Percentiles rank a stretch among this genome's conserved stretches.
Conservation (phyloP, 306 rosid species). For the Corylus avellana region DNA sequence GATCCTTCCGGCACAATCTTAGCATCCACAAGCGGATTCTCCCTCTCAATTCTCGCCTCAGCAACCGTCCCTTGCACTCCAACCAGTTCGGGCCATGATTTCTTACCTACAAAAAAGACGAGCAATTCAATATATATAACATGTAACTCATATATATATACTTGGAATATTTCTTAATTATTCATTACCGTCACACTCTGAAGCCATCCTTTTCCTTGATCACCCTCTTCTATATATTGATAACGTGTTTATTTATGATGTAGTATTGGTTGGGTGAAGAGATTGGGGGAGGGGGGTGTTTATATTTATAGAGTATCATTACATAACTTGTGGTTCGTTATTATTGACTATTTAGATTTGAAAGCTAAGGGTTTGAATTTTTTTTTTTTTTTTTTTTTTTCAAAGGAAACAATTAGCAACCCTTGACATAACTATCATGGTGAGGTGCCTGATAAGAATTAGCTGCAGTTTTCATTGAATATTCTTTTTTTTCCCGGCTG, state of each 20-base stretch:
- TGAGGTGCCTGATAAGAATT: too few relatives aligned
- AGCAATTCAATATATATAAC: too few relatives aligned
- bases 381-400: too few relatives aligned
- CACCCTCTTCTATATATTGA: background rate
- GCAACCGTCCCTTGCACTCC: slow-evolving; percentile 43
- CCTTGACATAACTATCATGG: too few relatives aligned
- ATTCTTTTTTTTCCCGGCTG: too few relatives aligned
- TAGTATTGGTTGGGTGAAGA: background rate
- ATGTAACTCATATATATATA: too few relatives aligned
- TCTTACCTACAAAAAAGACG: slow-evolving; percentile 38
- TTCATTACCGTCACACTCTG: slow-evolving; percentile 20
- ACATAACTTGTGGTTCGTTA: too few relatives aligned
- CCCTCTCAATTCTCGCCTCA: slow-evolving; percentile 41
- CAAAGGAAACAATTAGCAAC: too few relatives aligned
- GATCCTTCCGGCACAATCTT: slow-evolving; percentile 27
- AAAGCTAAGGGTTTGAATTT: too few relatives aligned
- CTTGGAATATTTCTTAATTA: background rate
- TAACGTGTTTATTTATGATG: background rate
- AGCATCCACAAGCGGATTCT: slow-evolving; percentile 42
- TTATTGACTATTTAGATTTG: too few relatives aligned
- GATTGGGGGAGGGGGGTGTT: background rate
- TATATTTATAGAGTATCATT: slow-evolving; percentile 19
- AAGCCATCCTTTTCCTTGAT: slow-evolving; percentile 11
- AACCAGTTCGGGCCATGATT: slow-evolving; percentile 58
- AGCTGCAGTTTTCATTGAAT: too few relatives aligned